A percentile compares a stretch with the other conserved stretches of the same genome.
These are phyloP conservation scores for Erysimum cheiri DNA, from an alignment of 441 rosid genomes.

Conservation along the genomic window DNA sequence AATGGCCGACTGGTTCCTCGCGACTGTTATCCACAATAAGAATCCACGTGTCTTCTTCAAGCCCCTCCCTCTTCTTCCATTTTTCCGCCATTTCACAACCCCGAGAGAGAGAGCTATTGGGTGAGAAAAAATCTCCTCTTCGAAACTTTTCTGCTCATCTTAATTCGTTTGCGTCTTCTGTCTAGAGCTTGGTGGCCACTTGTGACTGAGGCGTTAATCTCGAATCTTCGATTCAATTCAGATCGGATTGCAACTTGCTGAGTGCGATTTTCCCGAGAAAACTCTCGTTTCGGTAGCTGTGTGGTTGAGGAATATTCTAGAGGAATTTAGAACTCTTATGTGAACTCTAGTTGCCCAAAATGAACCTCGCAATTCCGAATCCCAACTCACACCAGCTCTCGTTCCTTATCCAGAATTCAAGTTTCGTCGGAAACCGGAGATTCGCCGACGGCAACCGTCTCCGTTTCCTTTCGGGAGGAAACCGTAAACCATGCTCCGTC, in stretches of 20 bases:
- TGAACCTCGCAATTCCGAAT: constrained; percentile 63
- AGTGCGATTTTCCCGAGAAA: constrained; percentile 23
- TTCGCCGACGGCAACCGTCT: constrained; percentile 45
- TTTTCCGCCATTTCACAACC: constrained; percentile 34
- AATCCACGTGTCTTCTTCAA: constrained; percentile 58
- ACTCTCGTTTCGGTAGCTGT: constrained; percentile 2
- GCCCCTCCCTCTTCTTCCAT: constrained; percentile 28
- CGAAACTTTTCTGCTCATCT: background rate
- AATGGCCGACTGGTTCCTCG: constrained; percentile 17
- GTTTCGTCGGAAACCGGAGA: constrained; percentile 45
- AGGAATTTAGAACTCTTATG: constrained; percentile 24
- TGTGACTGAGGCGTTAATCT: background rate
- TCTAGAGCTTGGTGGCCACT: constrained; percentile 10
- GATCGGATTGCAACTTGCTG: background rate
- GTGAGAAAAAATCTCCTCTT: constrained; percentile 7
- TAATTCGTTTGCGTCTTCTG: constrained; percentile 12
- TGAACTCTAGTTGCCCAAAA: constrained; percentile 45
- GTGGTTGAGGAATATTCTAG: background rate
- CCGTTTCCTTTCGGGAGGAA: constrained; percentile 42
- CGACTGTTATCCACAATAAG: constrained; percentile 54
- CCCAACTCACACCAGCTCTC: constrained; percentile 51
- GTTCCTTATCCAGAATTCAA: constrained; percentile 43
- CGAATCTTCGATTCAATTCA: constrained; percentile 1
- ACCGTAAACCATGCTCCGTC: constrained; percentile 35
- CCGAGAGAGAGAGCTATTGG: constrained; percentile 15